Percentiles rank a stretch among this genome's conserved stretches.
Conservation (phyloP, 441 rosid genomes). For the Gossypium trilobum region DNA sequence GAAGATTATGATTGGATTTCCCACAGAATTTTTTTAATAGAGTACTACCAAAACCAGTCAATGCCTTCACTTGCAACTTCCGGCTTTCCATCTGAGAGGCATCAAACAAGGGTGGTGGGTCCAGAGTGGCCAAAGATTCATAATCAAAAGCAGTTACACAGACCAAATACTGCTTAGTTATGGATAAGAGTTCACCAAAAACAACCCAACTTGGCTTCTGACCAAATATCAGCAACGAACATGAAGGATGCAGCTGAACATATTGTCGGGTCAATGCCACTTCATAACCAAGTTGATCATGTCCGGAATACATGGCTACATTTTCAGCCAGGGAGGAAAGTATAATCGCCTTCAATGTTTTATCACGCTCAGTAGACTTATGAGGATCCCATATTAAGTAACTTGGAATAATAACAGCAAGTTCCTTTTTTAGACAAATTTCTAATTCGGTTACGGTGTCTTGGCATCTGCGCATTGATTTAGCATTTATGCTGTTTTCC, state of each 20-base stretch:
- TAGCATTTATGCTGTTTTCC: constrained; percentile 90
- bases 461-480: constrained; percentile 76
- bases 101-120: constrained; percentile 67
- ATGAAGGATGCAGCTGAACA: constrained; percentile 75
- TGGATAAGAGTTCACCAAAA: constrained; percentile 65
- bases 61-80: constrained; percentile 46
- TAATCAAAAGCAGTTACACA: constrained; percentile 82
- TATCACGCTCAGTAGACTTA: constrained; percentile 32
- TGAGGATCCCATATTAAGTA: constrained; percentile 62
- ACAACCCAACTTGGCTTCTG: constrained; percentile 89
- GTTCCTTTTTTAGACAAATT: constrained; percentile 54
- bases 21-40: constrained; percentile 70
- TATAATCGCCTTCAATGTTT: constrained; percentile 44
- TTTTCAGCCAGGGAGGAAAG: constrained; percentile 75
- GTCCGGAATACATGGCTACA: constrained; percentile 78
- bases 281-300: constrained; percentile 74
- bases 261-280: constrained; percentile 65
- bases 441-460: constrained; percentile 69
- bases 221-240: constrained; percentile 63
- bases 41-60: constrained; percentile 51
- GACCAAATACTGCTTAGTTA: constrained; percentile 55
- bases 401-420: constrained; percentile 42
- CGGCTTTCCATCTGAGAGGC: constrained; percentile 33
- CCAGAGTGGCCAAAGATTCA: constrained; percentile 43
- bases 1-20: constrained; percentile 41